A percentile compares a stretch with the other conserved stretches of the same genome.
phyloP scores from a whole-genome alignment of 129 eudicot species.

The Tagetes patula region DNA sequence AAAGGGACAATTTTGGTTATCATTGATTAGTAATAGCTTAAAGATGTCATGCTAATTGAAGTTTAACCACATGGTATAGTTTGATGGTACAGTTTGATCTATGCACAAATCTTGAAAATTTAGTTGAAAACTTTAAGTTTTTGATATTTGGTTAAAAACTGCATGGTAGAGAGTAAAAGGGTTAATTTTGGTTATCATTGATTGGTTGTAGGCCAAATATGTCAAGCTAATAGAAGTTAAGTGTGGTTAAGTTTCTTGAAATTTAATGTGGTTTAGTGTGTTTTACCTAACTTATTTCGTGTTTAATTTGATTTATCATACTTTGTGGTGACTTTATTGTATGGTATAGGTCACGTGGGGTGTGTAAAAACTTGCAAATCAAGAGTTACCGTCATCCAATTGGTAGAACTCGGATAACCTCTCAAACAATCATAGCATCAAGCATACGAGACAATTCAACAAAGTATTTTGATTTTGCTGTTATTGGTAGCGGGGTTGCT shows the following conservation, averaged over 20 bases:
- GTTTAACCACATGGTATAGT: neutral
- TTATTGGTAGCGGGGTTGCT: constrained; percentile 97
- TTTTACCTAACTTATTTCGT: neutral
- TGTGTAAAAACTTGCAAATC: constrained; percentile 38
- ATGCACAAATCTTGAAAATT: neutral
- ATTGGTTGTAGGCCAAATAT: neutral
- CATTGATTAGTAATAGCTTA: neutral
- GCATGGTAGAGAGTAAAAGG: too few relatives aligned
- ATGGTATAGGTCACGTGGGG: constrained; percentile 57
- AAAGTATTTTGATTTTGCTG: constrained; percentile 75
- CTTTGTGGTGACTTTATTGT: neutral
- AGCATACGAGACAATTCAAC: constrained; percentile 52
- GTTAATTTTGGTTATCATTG: neutral
- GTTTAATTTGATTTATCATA: neutral
- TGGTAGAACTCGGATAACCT: constrained; percentile 32
- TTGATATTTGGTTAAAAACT: constrained; percentile 3
- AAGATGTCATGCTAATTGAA: neutral
- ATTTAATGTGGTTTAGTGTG: neutral
- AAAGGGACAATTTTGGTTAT: neutral
- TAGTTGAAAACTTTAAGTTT: neutral
- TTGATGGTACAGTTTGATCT: constrained; percentile 50
- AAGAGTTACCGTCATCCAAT: constrained; percentile 31
- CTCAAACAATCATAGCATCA: constrained; percentile 38
- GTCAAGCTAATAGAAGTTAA: neutral
- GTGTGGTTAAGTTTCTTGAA: neutral